Conservation (phyloP, 2,329 filamentous ascomycete species). For the Zopfia rhizophila region DNA sequence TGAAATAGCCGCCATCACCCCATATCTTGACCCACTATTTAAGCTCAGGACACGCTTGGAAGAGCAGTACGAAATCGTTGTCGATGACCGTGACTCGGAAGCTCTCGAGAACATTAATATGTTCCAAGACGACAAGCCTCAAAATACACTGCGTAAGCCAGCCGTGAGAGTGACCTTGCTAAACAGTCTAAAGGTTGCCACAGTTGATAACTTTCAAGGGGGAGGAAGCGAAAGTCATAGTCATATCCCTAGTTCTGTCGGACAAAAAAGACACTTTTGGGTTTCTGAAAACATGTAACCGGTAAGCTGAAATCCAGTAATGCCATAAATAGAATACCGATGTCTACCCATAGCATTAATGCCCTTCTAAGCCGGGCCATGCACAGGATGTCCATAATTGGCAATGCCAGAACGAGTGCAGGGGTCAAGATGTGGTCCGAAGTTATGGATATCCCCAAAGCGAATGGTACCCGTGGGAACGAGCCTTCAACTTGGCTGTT, state of each 20-base stretch:
- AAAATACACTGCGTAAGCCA: constrained; percentile 7
- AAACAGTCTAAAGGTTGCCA: constrained; percentile 66
- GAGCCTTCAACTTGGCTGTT: neutral
- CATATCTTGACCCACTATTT: constrained; percentile 67
- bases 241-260: constrained; percentile 75
- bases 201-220: constrained; percentile 80
- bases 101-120: constrained; percentile 51
- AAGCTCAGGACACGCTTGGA: constrained; percentile 59
- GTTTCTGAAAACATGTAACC: constrained; percentile 71
- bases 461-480: neutral
- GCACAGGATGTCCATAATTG: constrained; percentile 76
- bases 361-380: constrained; percentile 72
- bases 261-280: constrained; percentile 68
- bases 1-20: constrained; percentile 76
- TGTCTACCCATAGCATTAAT: constrained; percentile 60
- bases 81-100: constrained; percentile 70
- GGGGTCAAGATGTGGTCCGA: constrained; percentile 70
- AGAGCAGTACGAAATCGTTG: constrained; percentile 65
- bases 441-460: constrained; percentile 53
- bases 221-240: constrained; percentile 75
- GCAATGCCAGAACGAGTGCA: constrained; percentile 67
- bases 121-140: neutral
- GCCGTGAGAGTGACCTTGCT: constrained; percentile 57
- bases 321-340: neutral
- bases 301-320: constrained; percentile 41